Conservation (phyloP, 2,329 filamentous ascomycete genomes). For the Fusarium virguliforme region DNA sequence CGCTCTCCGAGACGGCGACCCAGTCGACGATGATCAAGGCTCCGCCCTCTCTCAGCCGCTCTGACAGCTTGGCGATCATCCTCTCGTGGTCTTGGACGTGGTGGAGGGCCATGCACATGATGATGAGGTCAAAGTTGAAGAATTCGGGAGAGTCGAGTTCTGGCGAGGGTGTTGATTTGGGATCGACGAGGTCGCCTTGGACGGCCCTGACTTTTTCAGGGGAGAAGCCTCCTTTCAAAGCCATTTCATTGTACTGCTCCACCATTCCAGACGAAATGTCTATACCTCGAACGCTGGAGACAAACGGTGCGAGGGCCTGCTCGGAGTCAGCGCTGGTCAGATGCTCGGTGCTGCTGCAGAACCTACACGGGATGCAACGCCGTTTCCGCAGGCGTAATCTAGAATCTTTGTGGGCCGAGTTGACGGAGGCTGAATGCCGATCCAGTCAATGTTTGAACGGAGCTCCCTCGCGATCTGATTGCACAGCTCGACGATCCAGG, state of each 20-base stretch:
- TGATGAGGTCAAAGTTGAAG: slow-evolving; percentile 53
- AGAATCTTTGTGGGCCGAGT: slow-evolving; percentile 44
- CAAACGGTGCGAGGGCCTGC: slow-evolving; percentile 54
- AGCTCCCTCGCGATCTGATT: slow-evolving; percentile 50
- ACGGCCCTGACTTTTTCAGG: slow-evolving; percentile 52
- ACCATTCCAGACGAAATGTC: slow-evolving; percentile 56
- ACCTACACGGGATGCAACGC: slow-evolving; percentile 51
- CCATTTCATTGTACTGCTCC: slow-evolving; percentile 53
- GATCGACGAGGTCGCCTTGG: slow-evolving; percentile 52
- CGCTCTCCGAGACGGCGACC: slow-evolving; percentile 40
- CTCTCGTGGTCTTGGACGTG: slow-evolving; percentile 53
- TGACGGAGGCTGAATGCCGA: slow-evolving; percentile 37
- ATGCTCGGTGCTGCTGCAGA: accelerated
- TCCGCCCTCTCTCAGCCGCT: slow-evolving; percentile 52
- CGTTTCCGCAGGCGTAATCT: slow-evolving; percentile 55
- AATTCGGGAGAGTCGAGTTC: slow-evolving; percentile 45
- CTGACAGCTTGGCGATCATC: slow-evolving; percentile 52
- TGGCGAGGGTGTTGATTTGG: slow-evolving; percentile 38
- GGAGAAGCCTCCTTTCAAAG: slow-evolving; percentile 44
- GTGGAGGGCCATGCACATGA: slow-evolving; percentile 58
- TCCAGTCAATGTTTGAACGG: slow-evolving; percentile 48
- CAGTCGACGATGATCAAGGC: slow-evolving; percentile 56
- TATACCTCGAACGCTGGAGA: slow-evolving; percentile 54
- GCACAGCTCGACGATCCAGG: slow-evolving; percentile 48
- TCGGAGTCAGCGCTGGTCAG: slow-evolving; percentile 7